phyloP scores from a whole-genome alignment of 1,139 yeast genomes.

The Hyphopichia pseudoburtonii region DNA sequence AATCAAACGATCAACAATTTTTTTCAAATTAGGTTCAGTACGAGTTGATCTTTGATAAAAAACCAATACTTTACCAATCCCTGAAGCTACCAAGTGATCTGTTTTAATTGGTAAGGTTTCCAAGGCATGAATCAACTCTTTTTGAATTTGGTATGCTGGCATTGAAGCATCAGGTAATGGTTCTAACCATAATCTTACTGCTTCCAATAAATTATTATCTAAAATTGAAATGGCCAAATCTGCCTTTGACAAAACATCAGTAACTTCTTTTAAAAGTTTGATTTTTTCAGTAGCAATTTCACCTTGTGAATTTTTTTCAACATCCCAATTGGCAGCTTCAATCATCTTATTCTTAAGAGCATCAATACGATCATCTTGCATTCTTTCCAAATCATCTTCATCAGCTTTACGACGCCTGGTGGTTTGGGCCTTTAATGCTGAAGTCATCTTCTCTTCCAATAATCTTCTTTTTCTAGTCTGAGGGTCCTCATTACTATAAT shows the following conservation, averaged over 20 bases:
- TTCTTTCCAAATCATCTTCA: slow-evolving; percentile 90
- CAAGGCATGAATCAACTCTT: slow-evolving; percentile 74
- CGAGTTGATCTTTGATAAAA: slow-evolving; percentile 90
- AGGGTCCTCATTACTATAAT: slow-evolving; percentile 42
- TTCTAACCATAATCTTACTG: slow-evolving; percentile 95
- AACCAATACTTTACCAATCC: slow-evolving; percentile 90
- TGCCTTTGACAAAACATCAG: slow-evolving; percentile 72
- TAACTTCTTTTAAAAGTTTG: slow-evolving; percentile 76
- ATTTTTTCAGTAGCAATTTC: slow-evolving; percentile 86
- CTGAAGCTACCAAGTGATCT: slow-evolving; percentile 90
- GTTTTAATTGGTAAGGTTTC: slow-evolving; percentile 87
- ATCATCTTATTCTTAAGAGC: slow-evolving; percentile 87
- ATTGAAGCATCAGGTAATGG: slow-evolving; percentile 97
- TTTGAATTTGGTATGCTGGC: slow-evolving; percentile 96
- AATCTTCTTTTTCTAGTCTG: slow-evolving; percentile 65
- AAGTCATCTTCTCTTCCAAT: slow-evolving; percentile 78
- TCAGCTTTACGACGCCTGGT: slow-evolving; percentile 63
- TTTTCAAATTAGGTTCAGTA: slow-evolving; percentile 83
- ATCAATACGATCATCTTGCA: slow-evolving; percentile 90
- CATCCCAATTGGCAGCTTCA: slow-evolving; percentile 87
- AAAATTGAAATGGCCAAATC: slow-evolving; percentile 88
- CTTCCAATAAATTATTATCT: slow-evolving; percentile 91
- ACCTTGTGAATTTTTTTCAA: slow-evolving; percentile 75
- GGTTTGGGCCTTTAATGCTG: slow-evolving; percentile 68
- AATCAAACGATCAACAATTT: slow-evolving; percentile 84